phyloP scores from a whole-genome alignment of 2,329 filamentous ascomycete species.

The Monosporascus sp. region DNA sequence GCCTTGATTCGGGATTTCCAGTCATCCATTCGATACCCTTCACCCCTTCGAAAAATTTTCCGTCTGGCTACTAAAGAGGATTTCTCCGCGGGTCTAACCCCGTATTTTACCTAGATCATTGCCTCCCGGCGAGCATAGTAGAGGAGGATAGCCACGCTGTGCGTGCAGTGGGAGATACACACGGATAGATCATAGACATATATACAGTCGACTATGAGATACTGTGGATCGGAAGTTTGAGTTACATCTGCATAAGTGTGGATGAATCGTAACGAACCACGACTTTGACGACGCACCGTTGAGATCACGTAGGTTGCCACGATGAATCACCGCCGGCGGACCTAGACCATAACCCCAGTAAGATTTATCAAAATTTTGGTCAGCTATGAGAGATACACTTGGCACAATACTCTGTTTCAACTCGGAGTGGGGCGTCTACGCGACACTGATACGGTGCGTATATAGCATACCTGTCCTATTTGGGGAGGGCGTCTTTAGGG shows the following conservation, averaged over 20 bases:
- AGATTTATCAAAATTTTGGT: not conserved
- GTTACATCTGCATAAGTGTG: not conserved
- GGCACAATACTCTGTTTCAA: no score
- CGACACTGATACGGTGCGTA: not conserved
- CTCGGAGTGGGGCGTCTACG: not conserved
- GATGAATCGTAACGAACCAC: no score
- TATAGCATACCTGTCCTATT: not conserved
- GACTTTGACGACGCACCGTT: no score
- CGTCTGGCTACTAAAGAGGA: not conserved
- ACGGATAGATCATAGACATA: not conserved
- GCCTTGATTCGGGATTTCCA: no score
- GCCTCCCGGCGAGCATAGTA: not conserved
- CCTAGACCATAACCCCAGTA: not conserved
- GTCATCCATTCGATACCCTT: no score
- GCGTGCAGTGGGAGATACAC: not conserved
- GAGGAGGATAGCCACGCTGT: not conserved
- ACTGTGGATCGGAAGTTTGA: not conserved
- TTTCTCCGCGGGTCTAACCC: not conserved
- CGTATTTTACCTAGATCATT: not conserved
- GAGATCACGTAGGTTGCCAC: no score
- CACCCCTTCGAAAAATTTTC: not conserved
- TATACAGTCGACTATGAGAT: not conserved
- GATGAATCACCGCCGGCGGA: no score
- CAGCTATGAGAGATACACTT: no score
- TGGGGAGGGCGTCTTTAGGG: not conserved